Base-by-base conservation (phyloP, 176 grass and related monocot genomes). In the Juncus inflexus region DNA sequence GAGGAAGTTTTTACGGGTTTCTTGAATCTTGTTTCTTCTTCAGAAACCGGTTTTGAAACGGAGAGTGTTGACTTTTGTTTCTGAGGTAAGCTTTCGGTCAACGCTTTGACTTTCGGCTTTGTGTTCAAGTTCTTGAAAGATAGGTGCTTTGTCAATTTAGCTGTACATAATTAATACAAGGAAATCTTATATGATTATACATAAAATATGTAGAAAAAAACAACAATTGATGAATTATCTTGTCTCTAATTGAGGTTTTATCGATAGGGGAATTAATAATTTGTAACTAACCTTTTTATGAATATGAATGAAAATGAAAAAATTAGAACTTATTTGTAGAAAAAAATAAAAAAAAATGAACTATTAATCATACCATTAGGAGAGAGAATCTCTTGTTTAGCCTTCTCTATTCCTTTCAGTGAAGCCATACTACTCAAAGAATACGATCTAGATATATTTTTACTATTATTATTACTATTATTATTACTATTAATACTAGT, bases 81-180 rank as follows among this genome's bases (percentile, higher is more conserved):
- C 66, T 76, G 80, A 45, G 72, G 52, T 12, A 73, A 13, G 61
- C 49, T 79, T 80, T 82, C 82, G 53, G 16, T 35, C 59, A 90
- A 77, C 35, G 86, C 75, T 68, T 94, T 99, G 61, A 94, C 83
- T 80, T 94, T 94, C 53, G 76, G 80, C 65, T 75, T 84, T 5
- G 61, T 69, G 64, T 73, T 81, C 40, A 40, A 65, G 66, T 70
- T 85, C 55, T 83, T 84, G 43, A 84, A 94, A 41, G 89, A 99
- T 63, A 78, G 52, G 71, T 99, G 89, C 83, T 89, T 99, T 15
- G 76, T 86, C 64, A 92, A 74, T 77, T 37, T 54, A 50, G 78
- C 95, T 99, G 45, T 37, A 60, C n/a, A 28, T 28, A 28, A 28
- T 28, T 28, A 28, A 28, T 28, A 28, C 19, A 28, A 28, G 19